Percentiles rank a stretch among this genome's conserved stretches.
Conservation (phyloP, 169 alveolate genomes). For the Cryptosporidium ryanae region DNA sequence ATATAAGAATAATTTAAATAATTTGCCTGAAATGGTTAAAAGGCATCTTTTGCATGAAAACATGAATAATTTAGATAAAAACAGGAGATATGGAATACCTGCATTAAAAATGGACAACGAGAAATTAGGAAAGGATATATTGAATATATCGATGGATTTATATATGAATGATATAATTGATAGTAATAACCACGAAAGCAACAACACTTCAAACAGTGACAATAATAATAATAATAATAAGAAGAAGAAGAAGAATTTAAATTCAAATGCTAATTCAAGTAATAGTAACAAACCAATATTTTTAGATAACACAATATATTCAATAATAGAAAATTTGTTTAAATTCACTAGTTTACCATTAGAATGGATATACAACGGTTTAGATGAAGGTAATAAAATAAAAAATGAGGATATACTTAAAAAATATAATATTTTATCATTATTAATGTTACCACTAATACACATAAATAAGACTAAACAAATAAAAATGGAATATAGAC, state of each 20-base stretch:
- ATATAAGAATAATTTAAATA: constrained; percentile 4
- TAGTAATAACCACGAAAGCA: not conserved
- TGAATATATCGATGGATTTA: not conserved
- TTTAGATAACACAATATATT: constrained; percentile 27
- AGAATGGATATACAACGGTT: constrained; percentile 52
- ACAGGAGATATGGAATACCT: constrained; percentile 53
- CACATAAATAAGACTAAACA: constrained; percentile 29
- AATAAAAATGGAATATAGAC: constrained; percentile 27
- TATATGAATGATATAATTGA: not conserved
- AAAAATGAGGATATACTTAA: not conserved
- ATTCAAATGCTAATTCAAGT: not conserved
- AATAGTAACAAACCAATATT: not conserved
- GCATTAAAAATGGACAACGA: not conserved
- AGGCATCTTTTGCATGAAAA: constrained; percentile 35
- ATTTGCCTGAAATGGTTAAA: constrained; percentile 42
- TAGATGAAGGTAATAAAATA: not conserved
- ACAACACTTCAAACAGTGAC: not conserved
- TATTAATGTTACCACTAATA: constrained; percentile 8
- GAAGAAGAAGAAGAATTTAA: not conserved
- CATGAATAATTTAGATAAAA: constrained; percentile 2
- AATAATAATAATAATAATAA: not conserved
- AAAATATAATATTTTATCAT: constrained; percentile 1
- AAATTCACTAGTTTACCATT: constrained; percentile 25
- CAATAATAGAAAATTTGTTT: constrained; percentile 12
- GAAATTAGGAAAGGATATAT: no score